phyloP scores from a whole-genome alignment of 2,329 filamentous ascomycete genomes.

The Chaetomium sp. region DNA sequence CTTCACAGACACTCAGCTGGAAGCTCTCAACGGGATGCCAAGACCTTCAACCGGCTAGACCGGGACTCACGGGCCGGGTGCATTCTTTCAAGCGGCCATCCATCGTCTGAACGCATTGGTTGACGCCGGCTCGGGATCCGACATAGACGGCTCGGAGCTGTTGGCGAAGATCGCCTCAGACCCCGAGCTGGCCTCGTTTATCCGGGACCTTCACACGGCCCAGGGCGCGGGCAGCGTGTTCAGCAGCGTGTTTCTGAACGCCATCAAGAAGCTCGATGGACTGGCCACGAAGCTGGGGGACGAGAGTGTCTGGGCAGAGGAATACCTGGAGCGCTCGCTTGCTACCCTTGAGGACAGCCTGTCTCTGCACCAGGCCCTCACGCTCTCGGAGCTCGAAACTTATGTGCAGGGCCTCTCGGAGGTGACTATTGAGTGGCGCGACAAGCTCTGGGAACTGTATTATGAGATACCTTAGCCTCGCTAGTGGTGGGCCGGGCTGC shows the following conservation, averaged over 20 bases:
- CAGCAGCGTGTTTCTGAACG: not conserved
- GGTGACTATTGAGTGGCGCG: too few species aligned
- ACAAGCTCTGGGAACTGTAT: too few species aligned
- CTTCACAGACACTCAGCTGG: too few species aligned
- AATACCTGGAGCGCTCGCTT: not conserved
- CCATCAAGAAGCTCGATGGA: not conserved
- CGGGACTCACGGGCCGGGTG: not conserved
- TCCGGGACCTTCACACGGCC: not conserved
- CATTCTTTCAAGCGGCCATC: not conserved
- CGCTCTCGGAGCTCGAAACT: too few species aligned
- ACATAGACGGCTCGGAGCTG: too few species aligned
- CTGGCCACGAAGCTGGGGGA: not conserved
- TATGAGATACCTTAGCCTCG: too few species aligned
- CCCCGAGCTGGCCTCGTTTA: not conserved
- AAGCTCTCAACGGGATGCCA: too few species aligned
- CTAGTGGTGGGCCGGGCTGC: too few species aligned
- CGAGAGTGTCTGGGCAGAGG: not conserved
- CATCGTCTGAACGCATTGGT: not conserved
- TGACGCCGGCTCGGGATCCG: not conserved
- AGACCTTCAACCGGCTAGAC: too few species aligned
- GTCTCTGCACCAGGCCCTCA: too few species aligned
- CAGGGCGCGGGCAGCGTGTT: not conserved
- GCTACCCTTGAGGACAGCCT: too few species aligned
- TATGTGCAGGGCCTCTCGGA: too few species aligned
- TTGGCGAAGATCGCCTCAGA: not conserved